Conservation (phyloP, 306 rosid species). For the Pueraria montana region DNA sequence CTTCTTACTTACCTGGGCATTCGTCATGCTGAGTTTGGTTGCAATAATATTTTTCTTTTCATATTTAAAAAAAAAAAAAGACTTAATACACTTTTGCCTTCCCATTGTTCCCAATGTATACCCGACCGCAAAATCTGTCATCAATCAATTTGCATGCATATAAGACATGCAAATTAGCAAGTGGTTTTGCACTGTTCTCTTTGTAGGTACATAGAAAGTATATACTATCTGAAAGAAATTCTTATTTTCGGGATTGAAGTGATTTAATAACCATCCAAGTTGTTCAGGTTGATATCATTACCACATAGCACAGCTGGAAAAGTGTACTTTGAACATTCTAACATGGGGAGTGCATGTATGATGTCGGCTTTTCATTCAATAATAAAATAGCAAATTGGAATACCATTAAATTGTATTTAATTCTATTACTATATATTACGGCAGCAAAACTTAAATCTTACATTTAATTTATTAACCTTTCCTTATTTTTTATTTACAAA, state of each 20-base stretch:
- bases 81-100: neutral
- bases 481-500: neutral
- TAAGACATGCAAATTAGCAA: neutral
- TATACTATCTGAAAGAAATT: neutral
- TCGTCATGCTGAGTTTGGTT: neutral
- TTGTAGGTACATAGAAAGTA: neutral
- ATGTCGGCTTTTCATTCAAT: conserved; percentile 5
- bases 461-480: neutral
- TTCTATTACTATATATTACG: too few relatives aligned
- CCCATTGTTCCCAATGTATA: conserved; percentile 1
- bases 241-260: neutral
- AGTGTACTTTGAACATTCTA: conserved; percentile 12
- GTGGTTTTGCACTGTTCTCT: neutral
- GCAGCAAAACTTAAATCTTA: neutral
- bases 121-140: neutral
- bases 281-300: neutral
- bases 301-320: neutral
- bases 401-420: too few relatives aligned
- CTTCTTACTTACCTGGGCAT: neutral
- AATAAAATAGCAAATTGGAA: neutral
- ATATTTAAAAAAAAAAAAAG: too few relatives aligned
- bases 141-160: neutral
- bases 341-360: neutral
- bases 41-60: neutral
- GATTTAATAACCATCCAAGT: conserved; percentile 25